Evolutionary conservation across 1,284 basidiomycete species (phyloP).

Genomic region (Sanghuangporus weigelae): DNA sequence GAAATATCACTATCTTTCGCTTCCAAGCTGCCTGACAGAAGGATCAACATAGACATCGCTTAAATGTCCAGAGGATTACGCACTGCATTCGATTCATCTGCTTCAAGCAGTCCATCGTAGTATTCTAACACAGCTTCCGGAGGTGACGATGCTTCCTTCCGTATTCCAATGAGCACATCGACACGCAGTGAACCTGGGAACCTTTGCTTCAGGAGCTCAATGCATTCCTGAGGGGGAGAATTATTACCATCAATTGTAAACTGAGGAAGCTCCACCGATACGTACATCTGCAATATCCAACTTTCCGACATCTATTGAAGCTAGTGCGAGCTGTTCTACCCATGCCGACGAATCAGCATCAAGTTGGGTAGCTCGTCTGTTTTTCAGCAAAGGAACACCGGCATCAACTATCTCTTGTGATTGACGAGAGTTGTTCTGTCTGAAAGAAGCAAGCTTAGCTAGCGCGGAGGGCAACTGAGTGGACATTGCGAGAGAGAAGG

Average conservation of each 20-base stretch:
- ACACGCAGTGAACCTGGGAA: slow-evolving; percentile 86
- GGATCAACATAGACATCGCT: neutral
- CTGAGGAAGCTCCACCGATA: slow-evolving; percentile 14
- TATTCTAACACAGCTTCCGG: slow-evolving; percentile 60
- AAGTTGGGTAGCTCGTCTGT: slow-evolving; percentile 45
- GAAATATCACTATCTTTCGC: slow-evolving; percentile 71
- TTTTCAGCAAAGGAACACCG: slow-evolving; percentile 54
- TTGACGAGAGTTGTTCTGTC: slow-evolving; percentile 58
- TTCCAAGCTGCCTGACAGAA: slow-evolving; percentile 70
- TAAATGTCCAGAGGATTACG: slow-evolving; percentile 26
- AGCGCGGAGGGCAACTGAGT: slow-evolving; percentile 45
- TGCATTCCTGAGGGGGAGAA: slow-evolving; percentile 45
- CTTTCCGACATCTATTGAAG: slow-evolving; percentile 80
- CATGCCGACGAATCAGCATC: slow-evolving; percentile 73
- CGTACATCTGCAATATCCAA: slow-evolving; percentile 80
- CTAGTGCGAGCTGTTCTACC: slow-evolving; percentile 84
- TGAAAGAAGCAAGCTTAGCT: slow-evolving; percentile 64
- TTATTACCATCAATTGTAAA: neutral
- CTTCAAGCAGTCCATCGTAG: slow-evolving; percentile 64
- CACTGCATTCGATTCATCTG: slow-evolving; percentile 76
- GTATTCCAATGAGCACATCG: slow-evolving; percentile 78
- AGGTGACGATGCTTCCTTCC: slow-evolving; percentile 72
- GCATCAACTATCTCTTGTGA: slow-evolving; percentile 70
- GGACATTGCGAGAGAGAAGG: slow-evolving; percentile 6
- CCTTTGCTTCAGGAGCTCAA: slow-evolving; percentile 59